Evolutionary conservation across 495 filamentous ascomycete genomes (phyloP).

Genomic region (Xylaria acuta): DNA sequence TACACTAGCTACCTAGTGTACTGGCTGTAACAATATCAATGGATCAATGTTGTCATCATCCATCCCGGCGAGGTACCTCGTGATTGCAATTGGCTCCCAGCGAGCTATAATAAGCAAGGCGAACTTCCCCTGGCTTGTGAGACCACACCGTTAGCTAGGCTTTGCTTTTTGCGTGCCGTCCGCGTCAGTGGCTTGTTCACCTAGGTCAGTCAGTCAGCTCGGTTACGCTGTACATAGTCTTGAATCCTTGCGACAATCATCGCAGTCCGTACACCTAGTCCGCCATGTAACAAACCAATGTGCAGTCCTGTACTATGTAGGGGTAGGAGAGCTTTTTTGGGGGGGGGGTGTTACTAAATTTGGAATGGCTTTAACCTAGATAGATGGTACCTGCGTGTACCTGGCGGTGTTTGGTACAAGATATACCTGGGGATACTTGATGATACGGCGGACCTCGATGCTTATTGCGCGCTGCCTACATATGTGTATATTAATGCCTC

Average conservation of each 20-base stretch:
- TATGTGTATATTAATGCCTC: background rate
- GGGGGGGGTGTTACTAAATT: constrained; percentile 12
- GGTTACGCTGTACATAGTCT: background rate
- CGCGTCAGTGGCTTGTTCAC: constrained; percentile 16
- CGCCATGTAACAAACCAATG: background rate
- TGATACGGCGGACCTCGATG: background rate
- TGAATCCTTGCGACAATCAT: constrained; percentile 18
- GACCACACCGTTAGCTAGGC: constrained; percentile 18
- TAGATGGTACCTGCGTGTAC: constrained; percentile 27
- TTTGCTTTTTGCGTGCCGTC: constrained; percentile 3
- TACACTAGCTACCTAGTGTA: background rate
- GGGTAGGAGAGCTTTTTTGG: background rate
- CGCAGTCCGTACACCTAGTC: background rate
- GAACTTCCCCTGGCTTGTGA: constrained; percentile 7
- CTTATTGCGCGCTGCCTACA: background rate
- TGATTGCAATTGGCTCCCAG: background rate
- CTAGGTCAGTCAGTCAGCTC: constrained; percentile 28
- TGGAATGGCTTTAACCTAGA: background rate
- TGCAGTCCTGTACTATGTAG: background rate
- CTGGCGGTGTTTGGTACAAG: background rate
- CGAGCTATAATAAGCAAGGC: constrained; percentile 14
- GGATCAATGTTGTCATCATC: background rate
- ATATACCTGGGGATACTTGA: constrained; percentile 6
- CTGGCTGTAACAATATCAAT: background rate
- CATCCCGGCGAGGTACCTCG: background rate